Percentiles rank a stretch among this genome's conserved stretches.
Evolutionary conservation across 78 protist genomes (phyloP).

Genomic region (Pelomyxa schiedti): DNA sequence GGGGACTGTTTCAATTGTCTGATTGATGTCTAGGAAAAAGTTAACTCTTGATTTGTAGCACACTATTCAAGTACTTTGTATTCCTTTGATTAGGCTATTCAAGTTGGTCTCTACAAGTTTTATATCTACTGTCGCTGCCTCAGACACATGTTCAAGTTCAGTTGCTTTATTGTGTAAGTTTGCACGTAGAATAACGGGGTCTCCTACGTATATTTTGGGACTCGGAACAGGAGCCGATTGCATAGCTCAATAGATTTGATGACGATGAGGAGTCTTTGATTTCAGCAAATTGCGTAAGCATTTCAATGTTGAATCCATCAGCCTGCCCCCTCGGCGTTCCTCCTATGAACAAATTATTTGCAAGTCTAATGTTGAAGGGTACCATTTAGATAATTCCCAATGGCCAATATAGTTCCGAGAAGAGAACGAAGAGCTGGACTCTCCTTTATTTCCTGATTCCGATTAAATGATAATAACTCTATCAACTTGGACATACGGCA

Average conservation of each 20-base stretch:
- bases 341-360: too few relatives aligned
- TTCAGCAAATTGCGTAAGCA: conserved; percentile 21
- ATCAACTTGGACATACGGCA: too few relatives aligned
- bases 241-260: conserved; percentile 26
- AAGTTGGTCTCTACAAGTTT: not conserved
- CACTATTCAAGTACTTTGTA: too few relatives aligned
- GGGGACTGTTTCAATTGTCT: too few relatives aligned
- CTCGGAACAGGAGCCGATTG: too few relatives aligned
- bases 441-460: conserved; percentile 14
- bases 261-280: conserved; percentile 12
- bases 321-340: conserved; percentile 30
- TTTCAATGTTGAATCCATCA: conserved; percentile 37
- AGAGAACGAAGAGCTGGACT: not conserved
- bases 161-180: not conserved
- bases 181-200: not conserved
- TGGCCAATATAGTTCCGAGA: conserved; percentile 1
- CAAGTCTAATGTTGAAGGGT: too few relatives aligned
- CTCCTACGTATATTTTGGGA: too few relatives aligned
- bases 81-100: not conserved
- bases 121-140: conserved; percentile 23
- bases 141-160: conserved; percentile 20
- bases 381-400: conserved; percentile 41
- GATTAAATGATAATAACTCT: too few relatives aligned
- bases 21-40: too few relatives aligned
- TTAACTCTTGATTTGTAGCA: too few relatives aligned